These are phyloP conservation scores for Talaromyces pinophilus DNA, from an alignment of 2,329 filamentous ascomycete species.

Conservation along the genomic window DNA sequence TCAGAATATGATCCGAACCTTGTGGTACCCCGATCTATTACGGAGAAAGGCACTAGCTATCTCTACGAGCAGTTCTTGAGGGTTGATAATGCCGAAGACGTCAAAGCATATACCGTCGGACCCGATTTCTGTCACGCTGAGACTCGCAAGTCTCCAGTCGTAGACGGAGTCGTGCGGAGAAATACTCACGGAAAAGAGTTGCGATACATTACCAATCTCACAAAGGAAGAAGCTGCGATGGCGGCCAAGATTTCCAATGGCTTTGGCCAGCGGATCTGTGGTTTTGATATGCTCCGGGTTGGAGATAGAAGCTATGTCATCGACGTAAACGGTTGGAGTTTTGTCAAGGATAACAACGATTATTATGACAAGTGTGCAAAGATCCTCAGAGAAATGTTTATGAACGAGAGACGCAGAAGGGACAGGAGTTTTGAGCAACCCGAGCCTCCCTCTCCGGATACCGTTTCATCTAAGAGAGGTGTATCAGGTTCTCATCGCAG, in stretches of 20 bases:
- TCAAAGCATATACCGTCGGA: slow-evolving; percentile 97
- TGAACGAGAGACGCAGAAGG: slow-evolving; percentile 65
- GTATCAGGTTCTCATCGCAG: slow-evolving; percentile 48
- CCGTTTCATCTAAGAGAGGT: slow-evolving; percentile 40
- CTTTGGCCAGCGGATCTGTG: slow-evolving; percentile 93
- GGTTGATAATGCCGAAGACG: slow-evolving; percentile 95
- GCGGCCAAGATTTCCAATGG: slow-evolving; percentile 86
- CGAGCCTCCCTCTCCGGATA: slow-evolving; percentile 40
- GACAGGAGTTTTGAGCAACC: slow-evolving; percentile 37
- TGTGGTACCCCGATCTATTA: slow-evolving; percentile 74
- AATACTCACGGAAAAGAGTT: slow-evolving; percentile 98
- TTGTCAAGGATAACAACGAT: slow-evolving; percentile 98
- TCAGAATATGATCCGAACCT: slow-evolving; percentile 86
- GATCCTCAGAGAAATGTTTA: slow-evolving; percentile 85
- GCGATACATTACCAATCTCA: slow-evolving; percentile 86
- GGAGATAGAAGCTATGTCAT: slow-evolving; percentile 93
- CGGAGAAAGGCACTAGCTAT: slow-evolving; percentile 79
- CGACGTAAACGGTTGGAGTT: slow-evolving; percentile 99
- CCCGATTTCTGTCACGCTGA: slow-evolving; percentile 93
- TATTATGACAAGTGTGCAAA: slow-evolving; percentile 91
- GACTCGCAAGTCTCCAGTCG: slow-evolving; percentile 93
- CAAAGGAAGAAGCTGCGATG: slow-evolving; percentile 76
- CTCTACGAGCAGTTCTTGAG: slow-evolving; percentile 97
- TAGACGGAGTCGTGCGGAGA: slow-evolving; percentile 90
- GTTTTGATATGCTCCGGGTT: slow-evolving; percentile 88